Evolutionary conservation across 345 rosid genomes (phyloP), one percentile per base, ranked within the genome.

Genomic region (Eucalyptus curtisii): DNA sequence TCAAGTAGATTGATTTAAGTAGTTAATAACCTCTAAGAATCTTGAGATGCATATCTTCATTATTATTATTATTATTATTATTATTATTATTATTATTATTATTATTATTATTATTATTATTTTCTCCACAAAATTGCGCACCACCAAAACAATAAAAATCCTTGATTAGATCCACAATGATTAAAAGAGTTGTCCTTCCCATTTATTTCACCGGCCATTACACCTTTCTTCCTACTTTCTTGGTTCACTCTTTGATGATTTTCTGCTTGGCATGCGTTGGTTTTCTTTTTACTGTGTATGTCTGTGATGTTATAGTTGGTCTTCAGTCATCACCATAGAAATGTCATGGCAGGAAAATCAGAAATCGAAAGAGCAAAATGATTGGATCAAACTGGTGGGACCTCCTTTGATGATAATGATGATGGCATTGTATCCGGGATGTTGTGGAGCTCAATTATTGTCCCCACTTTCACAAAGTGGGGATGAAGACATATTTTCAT

Each of bases 251-350:
- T 5, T 86, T 40, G 87, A 86, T 86, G 87, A 76, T 76, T 76
- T 86, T 86, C 37, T 86, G 61, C 25, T 50, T 52, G 25, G 87
- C 87, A 86, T 86, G 87, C 87, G 45, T 86, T 33, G 44, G 87
- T 52, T 76, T 76, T 20, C 30, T 40, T 76, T 40, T 40, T 40
- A 22, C 47, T 11, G 84, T 11, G 47, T 76, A 20, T 76, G 44
- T 24, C 47, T 42, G 84, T 40, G 84, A 76, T 76, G 84, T 76
- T 76, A 40, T 40, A 76, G 84, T 76, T 76, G 84, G 47, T 76
- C 84, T 33, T 17, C 81, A 71, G 81, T 33, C 81, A 76, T 76
- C 47, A 40, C 30, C 47, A 76, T 40, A 44, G 47, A 76, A 40
- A 76, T 37, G 47, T 47, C 82, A 37, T 37, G 45, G 82, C 19